Percentiles rank a stretch among this genome's conserved stretches.
phyloP scores from a whole-genome alignment of 306 rosid genomes.

The Arachis stenosperma region DNA sequence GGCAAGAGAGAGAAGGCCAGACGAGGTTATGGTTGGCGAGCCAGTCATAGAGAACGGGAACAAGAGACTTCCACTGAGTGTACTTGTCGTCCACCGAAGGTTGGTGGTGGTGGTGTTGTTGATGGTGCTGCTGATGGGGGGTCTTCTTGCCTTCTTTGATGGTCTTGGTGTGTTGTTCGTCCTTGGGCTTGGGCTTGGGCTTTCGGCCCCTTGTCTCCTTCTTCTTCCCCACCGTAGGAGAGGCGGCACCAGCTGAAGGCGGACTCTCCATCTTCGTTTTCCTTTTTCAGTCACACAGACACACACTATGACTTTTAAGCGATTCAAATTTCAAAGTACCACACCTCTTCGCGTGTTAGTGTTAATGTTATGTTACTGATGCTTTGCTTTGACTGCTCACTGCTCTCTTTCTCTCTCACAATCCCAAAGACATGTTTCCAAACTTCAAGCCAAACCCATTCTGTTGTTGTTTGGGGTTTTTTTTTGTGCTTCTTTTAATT shows the following conservation, averaged over 20 bases:
- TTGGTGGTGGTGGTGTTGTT: slow-evolving; percentile 48
- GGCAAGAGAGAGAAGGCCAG: slow-evolving; percentile 97
- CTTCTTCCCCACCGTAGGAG: slow-evolving; percentile 57
- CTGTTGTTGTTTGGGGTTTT: no score
- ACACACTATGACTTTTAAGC: no score
- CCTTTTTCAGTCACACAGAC: no score
- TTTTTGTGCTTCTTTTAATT: no score
- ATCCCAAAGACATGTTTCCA: no score
- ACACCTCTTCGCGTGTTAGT: no score
- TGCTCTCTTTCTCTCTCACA: no score
- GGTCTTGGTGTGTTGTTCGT: slow-evolving; percentile 47
- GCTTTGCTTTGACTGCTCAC: no score
- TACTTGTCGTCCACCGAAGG: slow-evolving; percentile 79
- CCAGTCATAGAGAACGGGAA: slow-evolving; percentile 95
- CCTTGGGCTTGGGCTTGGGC: slow-evolving; percentile 89
- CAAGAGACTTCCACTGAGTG: slow-evolving; percentile 85
- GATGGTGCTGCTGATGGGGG: slow-evolving; percentile 46
- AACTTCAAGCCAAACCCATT: no score
- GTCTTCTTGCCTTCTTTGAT: slow-evolving; percentile 47
- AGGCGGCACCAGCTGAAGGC: not conserved
- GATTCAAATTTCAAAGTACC: no score
- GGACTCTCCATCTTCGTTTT: slow-evolving; percentile 36
- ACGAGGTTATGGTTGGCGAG: slow-evolving; percentile 93
- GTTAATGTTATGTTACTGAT: no score
- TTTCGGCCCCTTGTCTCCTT: slow-evolving; percentile 88